Evolutionary conservation across 2,329 filamentous ascomycete species (phyloP).

Genomic region (Colletotrichum tamarilloi): DNA sequence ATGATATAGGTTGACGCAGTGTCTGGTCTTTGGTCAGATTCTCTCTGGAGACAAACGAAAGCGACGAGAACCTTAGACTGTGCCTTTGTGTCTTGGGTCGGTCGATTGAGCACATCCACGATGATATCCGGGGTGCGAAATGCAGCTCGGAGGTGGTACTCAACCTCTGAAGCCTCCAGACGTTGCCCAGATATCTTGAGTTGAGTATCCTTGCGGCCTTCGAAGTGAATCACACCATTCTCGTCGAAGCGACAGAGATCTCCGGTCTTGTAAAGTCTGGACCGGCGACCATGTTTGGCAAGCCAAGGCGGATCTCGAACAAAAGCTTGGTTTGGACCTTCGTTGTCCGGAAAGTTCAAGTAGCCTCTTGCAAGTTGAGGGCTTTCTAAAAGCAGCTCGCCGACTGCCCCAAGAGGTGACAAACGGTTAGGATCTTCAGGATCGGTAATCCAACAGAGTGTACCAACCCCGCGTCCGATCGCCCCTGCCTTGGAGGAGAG

Average conservation of each 20-base stretch:
- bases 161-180: constrained; percentile 44
- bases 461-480: constrained; percentile 24
- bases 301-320: constrained; percentile 20
- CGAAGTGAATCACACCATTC: constrained; percentile 32
- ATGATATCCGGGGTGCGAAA: constrained; percentile 20
- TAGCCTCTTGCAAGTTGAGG: constrained; percentile 27
- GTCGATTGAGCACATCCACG: constrained; percentile 23
- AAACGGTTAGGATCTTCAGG: constrained; percentile 11
- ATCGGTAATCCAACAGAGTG: constrained; percentile 23
- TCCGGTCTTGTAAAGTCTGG: constrained; percentile 35
- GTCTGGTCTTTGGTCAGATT: too few relatives aligned
- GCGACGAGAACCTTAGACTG: constrained; percentile 19
- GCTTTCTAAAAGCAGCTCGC: constrained; percentile 31
- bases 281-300: constrained; percentile 7
- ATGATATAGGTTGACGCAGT: neutral
- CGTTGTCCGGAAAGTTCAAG: constrained; percentile 8
- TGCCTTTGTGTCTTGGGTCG: neutral
- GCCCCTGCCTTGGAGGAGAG: neutral
- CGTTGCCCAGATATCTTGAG: constrained; percentile 45
- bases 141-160: constrained; percentile 25
- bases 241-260: constrained; percentile 26
- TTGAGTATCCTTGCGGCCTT: constrained; percentile 38
- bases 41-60: constrained; percentile 10
- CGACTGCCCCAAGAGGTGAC: constrained; percentile 18
- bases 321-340: constrained; percentile 25